These are phyloP conservation scores for Aspergillus bombycis DNA, from an alignment of 2,329 filamentous ascomycete genomes.

Conservation along the genomic window DNA sequence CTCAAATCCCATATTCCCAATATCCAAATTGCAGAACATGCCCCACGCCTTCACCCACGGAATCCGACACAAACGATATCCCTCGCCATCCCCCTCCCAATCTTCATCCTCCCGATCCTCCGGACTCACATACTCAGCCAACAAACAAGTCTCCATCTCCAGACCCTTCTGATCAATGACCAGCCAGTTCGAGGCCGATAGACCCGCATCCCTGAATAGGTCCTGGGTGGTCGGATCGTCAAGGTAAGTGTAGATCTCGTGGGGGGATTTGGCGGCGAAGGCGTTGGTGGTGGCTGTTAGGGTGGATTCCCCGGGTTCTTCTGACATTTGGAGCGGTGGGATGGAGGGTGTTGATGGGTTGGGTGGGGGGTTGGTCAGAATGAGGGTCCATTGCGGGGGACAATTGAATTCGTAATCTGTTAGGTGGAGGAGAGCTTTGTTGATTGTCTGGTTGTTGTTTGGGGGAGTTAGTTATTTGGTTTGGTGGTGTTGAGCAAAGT, in stretches of 20 bases:
- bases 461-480: neutral
- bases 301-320: no score
- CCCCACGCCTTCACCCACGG: neutral
- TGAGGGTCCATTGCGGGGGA: neutral
- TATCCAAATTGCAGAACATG: conserved; percentile 7
- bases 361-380: neutral
- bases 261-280: neutral
- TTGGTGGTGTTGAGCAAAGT: neutral
- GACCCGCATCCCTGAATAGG: neutral
- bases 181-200: neutral
- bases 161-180: conserved; percentile 1
- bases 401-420: conserved; percentile 3
- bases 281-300: neutral
- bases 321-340: neutral
- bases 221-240: neutral
- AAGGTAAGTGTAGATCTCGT: neutral
- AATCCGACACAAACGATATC: neutral
- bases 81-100: neutral
- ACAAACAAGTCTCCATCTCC: neutral
- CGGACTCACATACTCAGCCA: neutral
- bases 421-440: conserved; percentile 2
- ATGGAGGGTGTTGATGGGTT: neutral
- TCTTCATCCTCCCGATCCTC: neutral
- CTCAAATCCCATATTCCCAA: conserved; percentile 9
- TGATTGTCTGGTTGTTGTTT: neutral